Percentiles rank a stretch among this genome's conserved stretches.
These are phyloP conservation scores for Hyaloscypha finlandica DNA, from an alignment of 495 filamentous ascomycete species.

Conservation along the genomic window DNA sequence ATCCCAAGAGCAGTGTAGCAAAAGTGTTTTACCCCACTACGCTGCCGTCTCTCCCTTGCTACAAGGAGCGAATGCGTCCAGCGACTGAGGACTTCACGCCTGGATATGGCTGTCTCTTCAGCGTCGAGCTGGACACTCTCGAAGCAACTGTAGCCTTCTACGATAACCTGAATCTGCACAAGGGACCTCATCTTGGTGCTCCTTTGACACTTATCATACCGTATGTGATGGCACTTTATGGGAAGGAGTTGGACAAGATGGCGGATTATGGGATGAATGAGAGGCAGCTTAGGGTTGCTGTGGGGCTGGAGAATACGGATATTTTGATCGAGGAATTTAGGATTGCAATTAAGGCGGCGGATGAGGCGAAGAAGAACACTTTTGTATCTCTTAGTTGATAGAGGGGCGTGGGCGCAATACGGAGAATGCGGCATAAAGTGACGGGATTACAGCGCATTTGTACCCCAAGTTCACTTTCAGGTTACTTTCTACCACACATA, in stretches of 20 bases:
- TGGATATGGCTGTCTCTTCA: conserved; percentile 42
- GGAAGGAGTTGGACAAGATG: conserved; percentile 25
- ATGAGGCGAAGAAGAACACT: conserved; percentile 22
- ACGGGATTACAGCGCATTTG: too few species aligned
- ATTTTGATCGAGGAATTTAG: conserved; percentile 34
- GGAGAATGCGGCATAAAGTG: too few species aligned
- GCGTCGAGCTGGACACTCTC: conserved; percentile 43
- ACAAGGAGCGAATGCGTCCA: conserved; percentile 38
- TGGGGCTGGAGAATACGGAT: conserved; percentile 44
- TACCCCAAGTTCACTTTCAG: too few species aligned
- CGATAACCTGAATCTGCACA: conserved; percentile 42
- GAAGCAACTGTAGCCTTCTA: conserved; percentile 40
- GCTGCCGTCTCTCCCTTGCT: conserved; percentile 34
- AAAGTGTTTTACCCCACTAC: conserved; percentile 44
- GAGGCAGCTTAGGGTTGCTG: conserved; percentile 42
- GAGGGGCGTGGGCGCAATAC: too few species aligned
- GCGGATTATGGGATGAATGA: conserved; percentile 34
- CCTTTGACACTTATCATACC: conserved; percentile 46
- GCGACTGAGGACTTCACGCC: conserved; percentile 37
- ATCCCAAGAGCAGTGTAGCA: conserved; percentile 34
- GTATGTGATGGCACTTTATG: conserved; percentile 43
- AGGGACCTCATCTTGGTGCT: conserved; percentile 50
- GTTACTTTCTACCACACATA: too few species aligned
- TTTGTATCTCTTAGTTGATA: not conserved
- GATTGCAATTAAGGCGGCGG: conserved; percentile 36